Conservation (phyloP, 768 basidiomycete species). For the Lactarius trivialis region DNA sequence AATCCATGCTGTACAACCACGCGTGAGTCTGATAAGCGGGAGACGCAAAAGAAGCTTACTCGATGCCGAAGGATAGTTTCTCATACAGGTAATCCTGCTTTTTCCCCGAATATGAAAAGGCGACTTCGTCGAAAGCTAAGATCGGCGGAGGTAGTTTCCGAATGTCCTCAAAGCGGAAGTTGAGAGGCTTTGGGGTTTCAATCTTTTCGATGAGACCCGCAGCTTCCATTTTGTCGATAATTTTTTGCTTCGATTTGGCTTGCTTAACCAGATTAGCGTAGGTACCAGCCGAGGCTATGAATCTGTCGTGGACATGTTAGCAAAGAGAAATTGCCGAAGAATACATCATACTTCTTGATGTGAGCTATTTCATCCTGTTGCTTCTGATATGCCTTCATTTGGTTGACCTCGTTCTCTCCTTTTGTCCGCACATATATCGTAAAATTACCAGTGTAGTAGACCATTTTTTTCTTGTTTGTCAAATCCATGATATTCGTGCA, state of each 20-base stretch:
- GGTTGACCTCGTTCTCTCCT: slow-evolving; percentile 96
- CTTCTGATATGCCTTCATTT: slow-evolving; percentile 99
- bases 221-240: slow-evolving; percentile 99
- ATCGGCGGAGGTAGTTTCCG: slow-evolving; percentile 92
- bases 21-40: slow-evolving; percentile 9
- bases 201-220: slow-evolving; percentile 94
- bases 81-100: slow-evolving; percentile 84
- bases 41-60: slow-evolving; percentile 44
- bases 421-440: slow-evolving; percentile 95
- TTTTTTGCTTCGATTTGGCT: slow-evolving; percentile 99
- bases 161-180: slow-evolving; percentile 96
- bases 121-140: slow-evolving; percentile 91
- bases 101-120: slow-evolving; percentile 92
- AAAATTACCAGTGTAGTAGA: slow-evolving; percentile 96
- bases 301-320: slow-evolving; percentile 39
- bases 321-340: neutral
- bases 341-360: slow-evolving; percentile 79
- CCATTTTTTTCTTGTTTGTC: slow-evolving; percentile 83
- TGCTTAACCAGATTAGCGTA: slow-evolving; percentile 98
- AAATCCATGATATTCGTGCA: slow-evolving; percentile 99
- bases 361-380: slow-evolving; percentile 98
- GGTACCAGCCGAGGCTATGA: slow-evolving; percentile 99
- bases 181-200: slow-evolving; percentile 62
- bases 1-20: slow-evolving; percentile 65
- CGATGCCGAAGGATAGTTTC: slow-evolving; percentile 93